Evolutionary conservation across 108 stramenopile genomes (phyloP), one percentile per base, ranked within the genome.

Genomic region (Fragilariopsis cylindrus): DNA sequence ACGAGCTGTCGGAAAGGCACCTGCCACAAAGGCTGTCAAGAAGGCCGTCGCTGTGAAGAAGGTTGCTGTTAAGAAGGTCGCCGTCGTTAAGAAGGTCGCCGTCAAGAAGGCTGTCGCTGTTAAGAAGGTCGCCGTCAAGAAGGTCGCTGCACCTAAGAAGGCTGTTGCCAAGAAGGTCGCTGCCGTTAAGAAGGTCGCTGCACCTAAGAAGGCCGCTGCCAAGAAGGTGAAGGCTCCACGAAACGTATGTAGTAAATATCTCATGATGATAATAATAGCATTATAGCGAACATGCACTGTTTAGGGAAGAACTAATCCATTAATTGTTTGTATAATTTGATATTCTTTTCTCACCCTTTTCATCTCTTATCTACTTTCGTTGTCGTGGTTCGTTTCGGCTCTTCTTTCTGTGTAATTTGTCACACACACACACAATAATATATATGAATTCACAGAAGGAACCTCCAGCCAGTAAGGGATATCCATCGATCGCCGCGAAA

Each of bases 381-480:
- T 53, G 15, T 12, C 12, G 15, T 0, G 12, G 52, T 53, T n/a
- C 52, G 52, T 53, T 53, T 53, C 52, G 12, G 12, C 0, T 15
- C 15, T 53, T 53, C 52, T 15, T 53, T 53, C 15, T 53, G 30
- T 30, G 30, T 30, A 30, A 30, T 30, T 30, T 30, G 30, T 30
- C 30, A 30, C 8, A 40, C 46, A 39, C 47, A 48, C 46, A 48
- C 2, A 12, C 1, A 73, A 54, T 30, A 30, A 30, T 30, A 30
- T 30, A 30, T 30, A 30, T 30, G 30, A 30, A 30, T 30, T 30
- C 30, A 30, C 30, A 30, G 30, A 53, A 70, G 69, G 45, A 74
- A 21, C 75, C 83, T 15, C 83, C 83, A 55, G 79, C 62, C 0
- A 76, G 74, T 72, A 72, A 84, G 79, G 78, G 83, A 71, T 80